Conservation (phyloP, 352 stramenopile species). For the Phytopythium ostracodes region DNA sequence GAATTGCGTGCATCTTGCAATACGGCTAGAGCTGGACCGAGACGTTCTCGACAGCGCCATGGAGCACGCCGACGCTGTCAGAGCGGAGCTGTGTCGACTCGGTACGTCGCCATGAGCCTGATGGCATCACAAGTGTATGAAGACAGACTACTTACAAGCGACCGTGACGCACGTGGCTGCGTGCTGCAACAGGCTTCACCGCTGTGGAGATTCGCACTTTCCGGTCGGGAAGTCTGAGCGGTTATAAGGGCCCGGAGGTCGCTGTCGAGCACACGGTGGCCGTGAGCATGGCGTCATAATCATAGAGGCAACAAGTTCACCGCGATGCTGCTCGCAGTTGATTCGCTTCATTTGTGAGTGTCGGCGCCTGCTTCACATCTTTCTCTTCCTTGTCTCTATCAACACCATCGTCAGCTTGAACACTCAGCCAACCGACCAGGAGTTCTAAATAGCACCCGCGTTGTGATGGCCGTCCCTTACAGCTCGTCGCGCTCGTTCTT, state of each 20-base stretch:
- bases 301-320: neutral
- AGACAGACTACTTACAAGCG: no score
- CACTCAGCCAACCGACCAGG: neutral
- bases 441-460: neutral
- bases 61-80: conserved; percentile 24
- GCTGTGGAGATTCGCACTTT: conserved; percentile 50
- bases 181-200: conserved; percentile 44
- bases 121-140: neutral
- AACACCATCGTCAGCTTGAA: neutral
- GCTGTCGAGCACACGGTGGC: conserved; percentile 22
- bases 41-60: conserved; percentile 24
- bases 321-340: neutral
- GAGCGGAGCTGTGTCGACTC: conserved; percentile 30
- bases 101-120: conserved; percentile 18
- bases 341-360: neutral
- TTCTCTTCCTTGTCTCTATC: neutral
- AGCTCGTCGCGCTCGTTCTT: conserved; percentile 52
- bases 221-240: conserved; percentile 57
- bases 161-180: no score
- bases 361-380: neutral
- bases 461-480: conserved; percentile 14
- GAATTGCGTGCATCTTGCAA: neutral
- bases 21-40: conserved; percentile 36
- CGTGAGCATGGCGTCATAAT: neutral
- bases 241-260: conserved; percentile 29